Evolutionary conservation across 371 early-diverging fungal species (phyloP).

Genomic region (Batkoa obscura): DNA sequence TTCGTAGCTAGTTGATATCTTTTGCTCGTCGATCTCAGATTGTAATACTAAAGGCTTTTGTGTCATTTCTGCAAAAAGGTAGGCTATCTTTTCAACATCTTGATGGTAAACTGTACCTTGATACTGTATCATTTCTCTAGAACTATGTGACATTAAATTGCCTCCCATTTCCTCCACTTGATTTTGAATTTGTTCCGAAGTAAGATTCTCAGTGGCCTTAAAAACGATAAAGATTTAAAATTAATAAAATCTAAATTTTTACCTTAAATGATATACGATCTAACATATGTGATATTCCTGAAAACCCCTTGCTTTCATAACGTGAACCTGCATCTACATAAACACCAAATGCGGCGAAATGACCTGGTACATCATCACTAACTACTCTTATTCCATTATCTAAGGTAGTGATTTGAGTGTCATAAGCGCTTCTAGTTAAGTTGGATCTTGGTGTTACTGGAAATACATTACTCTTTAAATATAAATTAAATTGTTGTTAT

Average conservation of each 20-base stretch:
- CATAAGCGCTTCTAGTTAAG: too few species aligned
- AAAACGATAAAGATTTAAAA: background rate
- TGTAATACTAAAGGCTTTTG: slow-evolving; percentile 43
- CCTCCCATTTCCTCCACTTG: slow-evolving; percentile 75
- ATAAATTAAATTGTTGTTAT: too few species aligned
- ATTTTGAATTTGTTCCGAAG: slow-evolving; percentile 45
- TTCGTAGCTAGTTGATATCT: slow-evolving; percentile 64
- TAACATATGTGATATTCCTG: slow-evolving; percentile 64
- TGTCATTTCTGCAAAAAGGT: slow-evolving; percentile 62
- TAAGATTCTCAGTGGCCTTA: slow-evolving; percentile 35
- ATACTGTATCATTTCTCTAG: slow-evolving; percentile 88
- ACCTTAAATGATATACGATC: slow-evolving; percentile 88
- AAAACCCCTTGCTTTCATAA: slow-evolving; percentile 48
- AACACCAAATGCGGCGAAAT: slow-evolving; percentile 74
- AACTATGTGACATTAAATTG: slow-evolving; percentile 68
- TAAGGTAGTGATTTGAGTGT: slow-evolving; percentile 47
- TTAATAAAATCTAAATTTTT: background rate
- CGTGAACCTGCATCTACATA: slow-evolving; percentile 80
- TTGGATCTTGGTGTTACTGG: too few species aligned
- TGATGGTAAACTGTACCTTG: slow-evolving; percentile 77
- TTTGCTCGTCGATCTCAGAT: slow-evolving; percentile 66
- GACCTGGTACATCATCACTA: slow-evolving; percentile 60
- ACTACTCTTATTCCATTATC: slow-evolving; percentile 76
- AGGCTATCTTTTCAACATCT: slow-evolving; percentile 47
- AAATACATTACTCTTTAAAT: too few species aligned